Evolutionary conservation across 768 basidiomycete genomes (phyloP).

Genomic region (Xerocomellus dryophilus): DNA sequence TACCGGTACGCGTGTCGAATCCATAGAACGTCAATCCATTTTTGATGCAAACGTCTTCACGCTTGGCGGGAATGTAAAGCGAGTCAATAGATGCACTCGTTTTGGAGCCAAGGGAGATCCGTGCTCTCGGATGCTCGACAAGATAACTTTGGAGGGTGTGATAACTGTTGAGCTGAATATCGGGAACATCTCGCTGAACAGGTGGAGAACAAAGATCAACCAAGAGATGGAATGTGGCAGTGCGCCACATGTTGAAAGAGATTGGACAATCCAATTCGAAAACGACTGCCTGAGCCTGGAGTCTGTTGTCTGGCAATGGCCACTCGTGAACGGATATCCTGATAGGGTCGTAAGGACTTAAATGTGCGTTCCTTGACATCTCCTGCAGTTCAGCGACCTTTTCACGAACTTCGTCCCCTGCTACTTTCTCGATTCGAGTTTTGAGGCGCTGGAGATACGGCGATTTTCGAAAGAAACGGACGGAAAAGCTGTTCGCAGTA

Average conservation of each 20-base stretch:
- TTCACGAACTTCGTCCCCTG: slow-evolving; percentile 10
- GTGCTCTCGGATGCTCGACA: slow-evolving; percentile 8
- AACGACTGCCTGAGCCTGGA: slow-evolving; percentile 29
- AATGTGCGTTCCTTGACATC: neutral
- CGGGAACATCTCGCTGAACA: neutral
- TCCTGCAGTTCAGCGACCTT: slow-evolving; percentile 33
- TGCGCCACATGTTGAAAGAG: no score
- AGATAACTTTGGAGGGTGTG: slow-evolving; percentile 1
- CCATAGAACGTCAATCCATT: slow-evolving; percentile 33
- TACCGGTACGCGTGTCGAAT: slow-evolving; percentile 24
- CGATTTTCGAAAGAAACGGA: slow-evolving; percentile 35
- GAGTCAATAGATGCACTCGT: slow-evolving; percentile 11
- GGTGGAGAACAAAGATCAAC: slow-evolving; percentile 31
- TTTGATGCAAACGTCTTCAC: slow-evolving; percentile 28
- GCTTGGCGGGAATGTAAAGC: slow-evolving; percentile 17
- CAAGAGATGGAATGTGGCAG: slow-evolving; percentile 29
- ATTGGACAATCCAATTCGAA: no score
- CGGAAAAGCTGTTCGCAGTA: slow-evolving; percentile 24
- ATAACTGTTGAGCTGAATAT: slow-evolving; percentile 15
- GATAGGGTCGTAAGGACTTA: no score
- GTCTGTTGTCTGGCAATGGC: slow-evolving; percentile 34
- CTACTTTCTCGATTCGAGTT: slow-evolving; percentile 29
- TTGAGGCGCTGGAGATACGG: slow-evolving; percentile 23
- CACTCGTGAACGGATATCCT: slow-evolving; percentile 42
- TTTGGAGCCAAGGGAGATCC: slow-evolving; percentile 19